Base-by-base conservation (phyloP, 805 yeast species). In the Nakazawaea pomicola region DNA sequence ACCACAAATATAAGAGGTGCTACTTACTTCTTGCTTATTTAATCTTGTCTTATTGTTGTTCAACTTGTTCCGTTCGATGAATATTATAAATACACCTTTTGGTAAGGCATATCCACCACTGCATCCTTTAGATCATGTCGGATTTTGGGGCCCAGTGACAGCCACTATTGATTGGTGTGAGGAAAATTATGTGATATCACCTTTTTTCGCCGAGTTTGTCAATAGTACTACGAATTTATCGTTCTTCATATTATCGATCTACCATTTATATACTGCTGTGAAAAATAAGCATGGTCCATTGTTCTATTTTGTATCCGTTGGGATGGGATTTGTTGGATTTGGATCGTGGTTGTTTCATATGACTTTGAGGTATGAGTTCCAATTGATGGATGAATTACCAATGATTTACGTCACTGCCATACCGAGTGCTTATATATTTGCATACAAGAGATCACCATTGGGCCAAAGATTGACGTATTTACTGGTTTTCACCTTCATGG, bases 81-180 rank as follows among this genome's bases (percentile, higher is more conserved):
- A n/a, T 11, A 19, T 20, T 25, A 24, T 28, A n/a, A 16, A 12
- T 30, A n/a, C 12, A 36, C n/a, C 25, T 8, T 8, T 38, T 19
- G 35, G 19, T 17, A 24, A 10, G 19, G 41, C 37, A 14, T 42
- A 42, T 18, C 24, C 34, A 12, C 30, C 25, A n/a, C 31, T 30
- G 4, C 37, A 36, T 19, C 42, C 47, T 15, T 27, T n/a, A 10
- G 43, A 40, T 17, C 20, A 43, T 33, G 40, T 47, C 6, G 89
- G 87, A 1, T 79, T 61, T 57, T 87, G 96, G 96, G 93, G 93
- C 1, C 64, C 68, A 4, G 84, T 85, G 3, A 89, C 98, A 0
- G 76, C 96, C 29, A 90, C 98, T n/a, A 93, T 93, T 29, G 99
- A 91, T 56, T 91, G 98, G 98, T 91, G 99, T 63, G 99, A 91